These are phyloP conservation scores for Stevia rebaudiana DNA, from an alignment of 140 eudicot species.

Conservation along the genomic window DNA sequence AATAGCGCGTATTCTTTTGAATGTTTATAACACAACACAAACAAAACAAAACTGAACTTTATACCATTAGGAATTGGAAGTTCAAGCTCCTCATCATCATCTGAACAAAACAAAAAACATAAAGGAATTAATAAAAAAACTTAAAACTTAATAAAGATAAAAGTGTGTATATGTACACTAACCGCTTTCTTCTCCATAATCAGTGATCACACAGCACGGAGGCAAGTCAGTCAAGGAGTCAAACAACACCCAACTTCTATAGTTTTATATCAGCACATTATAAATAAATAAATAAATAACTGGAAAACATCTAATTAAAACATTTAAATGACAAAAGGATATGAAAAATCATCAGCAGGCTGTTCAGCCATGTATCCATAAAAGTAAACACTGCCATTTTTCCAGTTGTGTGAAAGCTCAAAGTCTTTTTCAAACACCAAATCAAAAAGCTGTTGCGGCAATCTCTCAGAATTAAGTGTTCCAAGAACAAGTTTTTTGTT, in stretches of 20 bases:
- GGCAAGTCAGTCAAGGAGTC: conserved; percentile 33
- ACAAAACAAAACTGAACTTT: neutral
- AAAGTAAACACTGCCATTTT: conserved; percentile 69
- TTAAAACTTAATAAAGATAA: no score
- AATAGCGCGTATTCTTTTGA: neutral
- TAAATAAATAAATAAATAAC: neutral
- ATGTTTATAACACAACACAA: no score
- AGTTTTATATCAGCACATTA: neutral
- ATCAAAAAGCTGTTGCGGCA: conserved; percentile 76
- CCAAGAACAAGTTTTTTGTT: conserved; percentile 71
- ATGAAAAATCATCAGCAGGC: conserved; percentile 47
- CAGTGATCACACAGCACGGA: conserved; percentile 25
- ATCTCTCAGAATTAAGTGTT: conserved; percentile 50
- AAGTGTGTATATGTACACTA: conserved; percentile 2
- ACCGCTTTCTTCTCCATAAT: conserved; percentile 32
- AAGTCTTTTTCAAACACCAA: conserved; percentile 76
- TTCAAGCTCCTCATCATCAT: conserved; percentile 33
- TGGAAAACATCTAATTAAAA: no score
- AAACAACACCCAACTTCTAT: neutral
- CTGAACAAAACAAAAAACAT: neutral
- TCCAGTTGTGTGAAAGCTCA: conserved; percentile 73
- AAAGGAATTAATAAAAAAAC: neutral
- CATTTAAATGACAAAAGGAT: conserved; percentile 35
- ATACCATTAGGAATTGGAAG: conserved; percentile 45
- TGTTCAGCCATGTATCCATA: conserved; percentile 63